These are phyloP conservation scores for Beta lomatogona DNA, from an alignment of 179 eudicot genomes.

Conservation along the genomic window DNA sequence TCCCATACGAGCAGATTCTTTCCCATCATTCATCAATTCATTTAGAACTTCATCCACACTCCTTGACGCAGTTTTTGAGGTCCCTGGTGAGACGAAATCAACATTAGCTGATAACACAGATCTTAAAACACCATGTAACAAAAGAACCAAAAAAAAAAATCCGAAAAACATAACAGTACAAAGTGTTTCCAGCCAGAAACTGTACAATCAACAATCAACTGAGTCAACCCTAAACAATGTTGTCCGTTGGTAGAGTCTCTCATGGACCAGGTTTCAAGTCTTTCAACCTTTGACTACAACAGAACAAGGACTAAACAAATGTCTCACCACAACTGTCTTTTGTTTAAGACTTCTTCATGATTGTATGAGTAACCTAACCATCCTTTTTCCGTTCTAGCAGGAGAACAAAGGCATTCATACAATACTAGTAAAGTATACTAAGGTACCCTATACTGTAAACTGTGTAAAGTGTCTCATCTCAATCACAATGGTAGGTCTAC, in stretches of 20 bases:
- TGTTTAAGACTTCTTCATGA: not conserved
- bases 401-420: no score
- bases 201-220: constrained; percentile 8
- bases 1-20: constrained; percentile 33
- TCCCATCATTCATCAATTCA: constrained; percentile 57
- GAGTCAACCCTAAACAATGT: not conserved
- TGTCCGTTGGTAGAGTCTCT: not conserved
- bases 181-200: not conserved
- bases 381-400: not conserved
- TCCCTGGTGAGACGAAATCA: constrained; percentile 48
- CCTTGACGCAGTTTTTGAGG: constrained; percentile 53
- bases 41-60: constrained; percentile 65
- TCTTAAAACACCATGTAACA: constrained; percentile 7
- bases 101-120: constrained; percentile 31
- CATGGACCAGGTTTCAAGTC: not conserved
- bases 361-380: not conserved
- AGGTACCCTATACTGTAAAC: not conserved
- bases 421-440: not conserved
- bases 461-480: not conserved
- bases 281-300: not conserved
- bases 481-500: not conserved
- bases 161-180: not conserved
- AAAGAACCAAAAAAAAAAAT: constrained; percentile 9
- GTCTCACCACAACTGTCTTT: not conserved
- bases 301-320: not conserved